phyloP scores from a whole-genome alignment of 1,284 basidiomycete species.

The Afroboletus lepidellus region DNA sequence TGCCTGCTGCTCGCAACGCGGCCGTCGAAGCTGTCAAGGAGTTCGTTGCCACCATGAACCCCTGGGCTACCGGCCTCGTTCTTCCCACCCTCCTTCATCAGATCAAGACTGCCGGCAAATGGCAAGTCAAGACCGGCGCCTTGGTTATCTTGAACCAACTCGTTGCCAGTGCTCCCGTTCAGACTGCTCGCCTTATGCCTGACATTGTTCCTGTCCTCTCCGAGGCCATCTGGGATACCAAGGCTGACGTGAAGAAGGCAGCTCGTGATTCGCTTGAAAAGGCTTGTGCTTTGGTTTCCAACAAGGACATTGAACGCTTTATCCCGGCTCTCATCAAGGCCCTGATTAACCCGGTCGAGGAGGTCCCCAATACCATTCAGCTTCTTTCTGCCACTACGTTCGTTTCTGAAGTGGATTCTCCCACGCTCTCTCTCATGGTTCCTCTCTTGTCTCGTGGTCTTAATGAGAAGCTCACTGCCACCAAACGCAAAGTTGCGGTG shows the following conservation, averaged over 20 bases:
- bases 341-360: conserved; percentile 98
- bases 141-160: conserved; percentile 89
- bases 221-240: conserved; percentile 99
- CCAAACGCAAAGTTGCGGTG: conserved; percentile 96
- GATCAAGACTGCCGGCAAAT: conserved; percentile 96
- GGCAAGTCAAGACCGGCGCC: conserved; percentile 97
- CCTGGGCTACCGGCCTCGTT: conserved; percentile 85
- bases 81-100: conserved; percentile 92
- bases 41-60: conserved; percentile 83
- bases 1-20: conserved; percentile 80
- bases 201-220: conserved; percentile 95
- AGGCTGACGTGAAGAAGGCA: conserved; percentile 99
- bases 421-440: conserved; percentile 98
- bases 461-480: conserved; percentile 90
- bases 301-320: conserved; percentile 99
- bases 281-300: conserved; percentile 91
- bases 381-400: conserved; percentile 99
- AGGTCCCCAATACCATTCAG: conserved; percentile 94
- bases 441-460: conserved; percentile 97
- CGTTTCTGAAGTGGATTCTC: conserved; percentile 99
- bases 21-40: conserved; percentile 84
- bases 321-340: conserved; percentile 97
- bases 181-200: conserved; percentile 91
- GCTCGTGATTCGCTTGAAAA: conserved; percentile 94
- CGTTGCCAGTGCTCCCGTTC: conserved; percentile 79